Evolutionary conservation across 2,329 filamentous ascomycete species (phyloP), one percentile per base, ranked within the genome.

Genomic region (Simplicillium aogashimaense): DNA sequence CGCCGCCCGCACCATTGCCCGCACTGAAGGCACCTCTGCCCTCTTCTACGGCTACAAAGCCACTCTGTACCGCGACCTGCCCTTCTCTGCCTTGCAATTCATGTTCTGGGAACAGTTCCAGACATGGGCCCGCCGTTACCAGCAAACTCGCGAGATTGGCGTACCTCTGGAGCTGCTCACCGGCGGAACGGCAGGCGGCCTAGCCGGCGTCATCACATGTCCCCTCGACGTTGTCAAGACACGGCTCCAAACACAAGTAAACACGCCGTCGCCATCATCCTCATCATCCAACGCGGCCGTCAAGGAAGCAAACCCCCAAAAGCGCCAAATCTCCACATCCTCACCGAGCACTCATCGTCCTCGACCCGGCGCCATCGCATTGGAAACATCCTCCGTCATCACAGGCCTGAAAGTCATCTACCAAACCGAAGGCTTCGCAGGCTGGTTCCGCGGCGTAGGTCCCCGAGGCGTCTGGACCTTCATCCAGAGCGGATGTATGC

Each of bases 171-270:
- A 98, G 58, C 82, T 97, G 17, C 61, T 94, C 12, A 98, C 92
- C 0, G 92, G 89, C 13, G 88, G 86, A 3, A 82, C 80, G 3
- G 94, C 92, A 6, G 92, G 92, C 50, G 90, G 90, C 31, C 78
- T 97, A 59, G 92, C 92, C 1, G 92, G 92, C 39, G 85, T 94
- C 7, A 79, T 98, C 12, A 98, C 92, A 2, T 97, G 92, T 54
- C 92, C 92, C 1, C 76, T 98, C 47, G 92, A 98, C 54, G 92
- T 98, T 6, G 90, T 98, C 45, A 98, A 98, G 66, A 98, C 92
- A 1, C 76, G 92, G 40, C 83, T 95, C 29, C 94, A 98, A 61
- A 98, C 92, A 0, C 92, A 98, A 60, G 76, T 94, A 42, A 57
- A 38, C 20, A 47, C 42, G 17, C 50, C 49, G 29, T 50, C 53